These are phyloP conservation scores for Austroboletus novae-zelandiae DNA, from an alignment of 1,284 basidiomycete genomes.

Conservation along the genomic window DNA sequence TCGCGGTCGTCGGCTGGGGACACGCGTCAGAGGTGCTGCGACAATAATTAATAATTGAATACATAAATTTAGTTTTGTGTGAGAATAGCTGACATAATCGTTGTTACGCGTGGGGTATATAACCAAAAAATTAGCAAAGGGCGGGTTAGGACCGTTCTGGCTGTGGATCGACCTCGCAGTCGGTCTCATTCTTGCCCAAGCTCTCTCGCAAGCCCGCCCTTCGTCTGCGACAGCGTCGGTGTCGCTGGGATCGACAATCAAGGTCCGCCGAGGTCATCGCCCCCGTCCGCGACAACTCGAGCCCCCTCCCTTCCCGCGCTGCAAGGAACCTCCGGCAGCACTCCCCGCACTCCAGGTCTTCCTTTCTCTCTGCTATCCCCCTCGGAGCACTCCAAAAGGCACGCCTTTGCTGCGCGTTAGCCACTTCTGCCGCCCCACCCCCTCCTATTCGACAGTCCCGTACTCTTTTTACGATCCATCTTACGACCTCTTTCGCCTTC, in stretches of 20 bases:
- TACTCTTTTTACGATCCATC: conserved; percentile 51
- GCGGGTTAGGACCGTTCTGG: conserved; percentile 30
- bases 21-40: conserved; percentile 1
- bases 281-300: conserved; percentile 15
- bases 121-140: conserved; percentile 23
- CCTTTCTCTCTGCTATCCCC: conserved; percentile 28
- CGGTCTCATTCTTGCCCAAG: conserved; percentile 37
- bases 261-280: conserved; percentile 24
- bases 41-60: no score
- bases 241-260: conserved; percentile 40
- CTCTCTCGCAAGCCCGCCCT: conserved; percentile 35
- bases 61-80: conserved; percentile 7
- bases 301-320: conserved; percentile 19
- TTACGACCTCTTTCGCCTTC: conserved; percentile 37
- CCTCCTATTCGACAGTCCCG: conserved; percentile 33
- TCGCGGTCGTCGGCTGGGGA: conserved; percentile 11
- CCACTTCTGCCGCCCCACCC: conserved; percentile 45
- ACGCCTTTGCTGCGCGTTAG: conserved; percentile 89
- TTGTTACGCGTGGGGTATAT: conserved; percentile 20
- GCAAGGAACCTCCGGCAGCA: conserved; percentile 18
- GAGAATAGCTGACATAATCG: conserved; percentile 31
- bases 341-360: conserved; percentile 38
- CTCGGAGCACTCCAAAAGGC: conserved; percentile 59
- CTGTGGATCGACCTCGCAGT: conserved; percentile 48
- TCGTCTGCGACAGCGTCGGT: conserved; percentile 42